Conservation (phyloP, 2,329 filamentous ascomycete species). For the Cladosporium sp. region DNA sequence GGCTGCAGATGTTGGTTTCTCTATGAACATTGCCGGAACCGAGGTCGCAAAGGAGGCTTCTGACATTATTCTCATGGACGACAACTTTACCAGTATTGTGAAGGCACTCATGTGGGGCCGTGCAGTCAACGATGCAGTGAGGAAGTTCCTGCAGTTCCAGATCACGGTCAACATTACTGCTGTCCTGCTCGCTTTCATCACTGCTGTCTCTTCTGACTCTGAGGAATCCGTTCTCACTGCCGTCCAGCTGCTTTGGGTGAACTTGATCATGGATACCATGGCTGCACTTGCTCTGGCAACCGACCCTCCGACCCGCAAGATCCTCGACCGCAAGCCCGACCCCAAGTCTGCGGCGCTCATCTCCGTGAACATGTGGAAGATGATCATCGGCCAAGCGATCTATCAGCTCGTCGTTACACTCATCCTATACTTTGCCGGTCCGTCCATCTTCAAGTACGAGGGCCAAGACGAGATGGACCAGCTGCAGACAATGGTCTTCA, state of each 20-base stretch:
- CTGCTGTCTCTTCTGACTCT: conserved; percentile 69
- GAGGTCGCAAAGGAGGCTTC: conserved; percentile 65
- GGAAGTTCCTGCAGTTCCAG: conserved; percentile 66
- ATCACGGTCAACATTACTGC: conserved; percentile 90
- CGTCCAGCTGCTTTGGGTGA: conserved; percentile 93
- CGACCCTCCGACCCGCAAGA: conserved; percentile 79
- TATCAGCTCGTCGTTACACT: conserved; percentile 83
- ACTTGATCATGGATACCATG: conserved; percentile 96
- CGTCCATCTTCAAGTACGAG: conserved; percentile 60
- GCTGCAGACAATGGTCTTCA: conserved; percentile 85
- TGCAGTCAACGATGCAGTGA: conserved; percentile 57
- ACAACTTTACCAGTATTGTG: conserved; percentile 64
- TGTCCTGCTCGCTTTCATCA: conserved; percentile 82
- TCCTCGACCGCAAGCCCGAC: conserved; percentile 77
- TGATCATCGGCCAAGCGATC: conserved; percentile 90
- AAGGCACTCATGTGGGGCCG: conserved; percentile 64
- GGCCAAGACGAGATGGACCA: conserved; percentile 47
- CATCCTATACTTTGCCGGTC: conserved; percentile 75
- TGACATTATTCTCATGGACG: conserved; percentile 63
- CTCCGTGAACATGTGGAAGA: conserved; percentile 96
- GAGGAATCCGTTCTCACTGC: conserved; percentile 79
- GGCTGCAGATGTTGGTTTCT: conserved; percentile 66
- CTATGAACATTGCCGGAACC: conserved; percentile 67
- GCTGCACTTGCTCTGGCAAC: conserved; percentile 86
- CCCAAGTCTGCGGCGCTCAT: conserved; percentile 75